Evolutionary conservation across 2,329 filamentous ascomycete genomes (phyloP), one percentile per base, ranked within the genome.

Genomic region (Exophiala sp.): DNA sequence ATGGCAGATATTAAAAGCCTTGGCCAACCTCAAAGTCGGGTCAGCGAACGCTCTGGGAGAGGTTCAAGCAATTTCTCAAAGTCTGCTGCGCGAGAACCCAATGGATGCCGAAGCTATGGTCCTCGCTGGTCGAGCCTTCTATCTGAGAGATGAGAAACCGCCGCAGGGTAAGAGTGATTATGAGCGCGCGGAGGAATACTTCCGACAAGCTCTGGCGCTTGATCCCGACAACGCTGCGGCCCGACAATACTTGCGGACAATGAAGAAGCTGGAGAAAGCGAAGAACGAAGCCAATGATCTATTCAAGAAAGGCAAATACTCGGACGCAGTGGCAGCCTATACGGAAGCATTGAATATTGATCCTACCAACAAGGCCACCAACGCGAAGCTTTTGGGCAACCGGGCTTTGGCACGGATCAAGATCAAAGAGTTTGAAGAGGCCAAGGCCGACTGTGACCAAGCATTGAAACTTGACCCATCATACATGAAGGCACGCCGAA

Each of bases 91-190:
- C 46, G 77, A 79, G 64, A 97, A 97, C 73, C 88, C 77, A 66
- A 85, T 91, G 65, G 93, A 98, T 64, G 90, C 93, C 1, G 93
- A 98, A 70, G 93, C 91, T 1, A 74, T 98, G 57, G 87, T 96
- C 4, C 79, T 98, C 44, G 82, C 91, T 41, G 93, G 91, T 19
- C 82, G 89, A 56, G 85, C 88, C 13, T 77, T 95, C 43, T 97
- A 97, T 63, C 84, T 83, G 2, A 87, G 93, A 66, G 93, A 93
- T 23, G 93, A 98, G 60, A 95, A 95, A 63, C 46, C 54, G 5
- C 43, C 52, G n/a, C 40, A 40, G 16, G 58, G 55, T n/a, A 59
- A 59, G 43, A 55, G 51, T 18, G 58, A 61, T 40, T 61, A 61
- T 23, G 87, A 94, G 2, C 95, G 96, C 75, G 91, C 93, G 1